Evolutionary conservation across 176 grass and related monocot genomes (phyloP), one percentile per base, ranked within the genome.

Genomic region (Otatea glauca): DNA sequence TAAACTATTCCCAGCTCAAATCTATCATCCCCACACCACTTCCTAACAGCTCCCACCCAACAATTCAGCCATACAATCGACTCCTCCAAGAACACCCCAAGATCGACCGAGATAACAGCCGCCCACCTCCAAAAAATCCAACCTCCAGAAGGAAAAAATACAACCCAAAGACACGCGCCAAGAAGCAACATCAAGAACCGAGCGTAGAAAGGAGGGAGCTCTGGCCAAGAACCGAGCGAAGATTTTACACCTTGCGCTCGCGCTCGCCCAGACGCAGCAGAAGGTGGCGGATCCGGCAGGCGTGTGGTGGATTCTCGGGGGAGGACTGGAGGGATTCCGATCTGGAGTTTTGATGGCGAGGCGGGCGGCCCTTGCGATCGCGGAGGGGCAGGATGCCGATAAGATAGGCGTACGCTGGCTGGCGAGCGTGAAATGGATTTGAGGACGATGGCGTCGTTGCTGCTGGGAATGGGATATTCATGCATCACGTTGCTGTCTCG

Each of bases 221-320:
- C 43, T 68, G n/a, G 47, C 13, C 48, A 47, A 54, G 56, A 69
- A 42, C n/a, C 5, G 35, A 61, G 3, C 0, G 9, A 60, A 29
- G 39, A 43, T 10, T 37, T 24, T 12, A 7, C 6, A 70, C 79
- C 79, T 69, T 70, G 64, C 63, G 35, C 49, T 72, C 17, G 12
- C 48, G 47, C 65, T 83, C 39, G 18, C 48, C 49, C 48, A 45
- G 49, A 12, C 9, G 74, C 5, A 20, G 24, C 61, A 25, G 43
- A 83, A 74, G 68, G 56, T 63, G 48, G 77, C 82, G 63, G 63
- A 77, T 77, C 63, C 73, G 23, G 78, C 63, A 4, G 47, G 62
- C 49, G 71, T 11, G 34, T 16, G 78, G 61, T n/a, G 49, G 13
- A 20, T 35, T 68, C 35, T 17, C 44, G 62, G 9, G 63, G 65